Evolutionary conservation across 1,284 basidiomycete species (phyloP), one percentile per base, ranked within the genome.

Genomic region (Farysia itapuensis): DNA sequence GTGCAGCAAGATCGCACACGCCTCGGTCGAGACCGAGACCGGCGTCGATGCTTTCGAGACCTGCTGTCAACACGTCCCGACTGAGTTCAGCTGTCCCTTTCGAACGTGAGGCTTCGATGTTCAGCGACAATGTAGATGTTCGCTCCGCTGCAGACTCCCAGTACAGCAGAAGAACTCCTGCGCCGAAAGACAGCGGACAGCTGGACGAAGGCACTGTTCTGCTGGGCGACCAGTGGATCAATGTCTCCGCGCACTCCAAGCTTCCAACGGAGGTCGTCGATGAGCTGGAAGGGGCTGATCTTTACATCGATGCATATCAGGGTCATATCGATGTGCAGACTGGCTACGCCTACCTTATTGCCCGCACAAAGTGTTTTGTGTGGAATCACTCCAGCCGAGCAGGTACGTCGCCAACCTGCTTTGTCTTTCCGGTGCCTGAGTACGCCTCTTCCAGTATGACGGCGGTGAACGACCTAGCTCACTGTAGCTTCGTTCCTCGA

Each of bases 361-460:
- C 69, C 2, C 49, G 60, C n/a, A 43, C 41, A 14, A 45, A 52
- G 35, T 64, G 63, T 35, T 70, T 58, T 25, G 69, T 72, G 0
- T 75, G 72, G 72, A 73, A 63, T 57, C 70, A 69, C 37, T 31
- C 43, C 4, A 51, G 61, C 19, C 50, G 67, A 6, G 57, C 58
- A 23, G 40, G 40, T 4, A 39, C 51, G 4, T 47, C 57, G 9
- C 60, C 67, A 7, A 63, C 64, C 3, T 72, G 70, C 53, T 72
- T 60, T 31, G 42, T 47, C 8, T 66, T 70, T 21, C 34, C 59
- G 4, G 41, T 69, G 3, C 64, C 59, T 5, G 31, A 63, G 24
- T 49, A 60, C 26, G 39, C 54, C 1, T 48, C 52, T 8, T 41
- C 39, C 5, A 50, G 46, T 39, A 54, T 54, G 49, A 29, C 43